Conservation (phyloP, 2,329 filamentous ascomycete genomes). For the Ciborinia camelliae region DNA sequence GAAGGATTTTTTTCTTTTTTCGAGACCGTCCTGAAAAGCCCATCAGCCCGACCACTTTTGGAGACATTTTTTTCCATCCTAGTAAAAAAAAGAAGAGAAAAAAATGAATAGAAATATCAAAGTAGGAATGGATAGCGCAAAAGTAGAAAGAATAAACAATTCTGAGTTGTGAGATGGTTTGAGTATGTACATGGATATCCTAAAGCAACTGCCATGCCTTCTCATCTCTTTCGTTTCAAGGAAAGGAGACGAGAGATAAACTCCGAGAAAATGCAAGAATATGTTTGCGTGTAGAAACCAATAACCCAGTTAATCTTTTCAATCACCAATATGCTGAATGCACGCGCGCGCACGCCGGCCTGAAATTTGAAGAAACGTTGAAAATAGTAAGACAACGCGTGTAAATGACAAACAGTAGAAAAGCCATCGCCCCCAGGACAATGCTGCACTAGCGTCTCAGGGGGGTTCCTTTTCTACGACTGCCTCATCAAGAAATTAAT, state of each 20-base stretch:
- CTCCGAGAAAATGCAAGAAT: constrained; percentile 12
- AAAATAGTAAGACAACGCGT: constrained; percentile 17
- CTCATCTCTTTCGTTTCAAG: constrained; percentile 1
- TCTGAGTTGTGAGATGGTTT: constrained; percentile 1
- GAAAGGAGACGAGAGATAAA: background rate
- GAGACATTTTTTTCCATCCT: background rate
- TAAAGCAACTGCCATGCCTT: constrained; percentile 10
- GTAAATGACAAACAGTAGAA: constrained; percentile 14
- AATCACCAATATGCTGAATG: constrained; percentile 13
- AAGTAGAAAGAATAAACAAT: background rate
- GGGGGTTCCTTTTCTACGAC: constrained; percentile 23
- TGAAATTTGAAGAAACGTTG: constrained; percentile 14
- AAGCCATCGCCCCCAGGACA: constrained; percentile 25
- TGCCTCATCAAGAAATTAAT: constrained; percentile 21
- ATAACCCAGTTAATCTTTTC: constrained; percentile 16
- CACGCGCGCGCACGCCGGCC: constrained; percentile 9
- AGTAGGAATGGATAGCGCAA: background rate
- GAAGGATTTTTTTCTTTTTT: constrained; percentile 2
- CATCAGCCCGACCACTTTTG: background rate
- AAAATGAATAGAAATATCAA: background rate
- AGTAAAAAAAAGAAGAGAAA: background rate
- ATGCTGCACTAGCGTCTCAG: constrained; percentile 39
- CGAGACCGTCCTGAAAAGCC: background rate
- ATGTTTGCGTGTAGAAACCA: constrained; percentile 3
- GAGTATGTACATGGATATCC: constrained; percentile 4